These are phyloP conservation scores for Aspergillus sp. DNA, from an alignment of 2,329 filamentous ascomycete species.

Conservation along the genomic window DNA sequence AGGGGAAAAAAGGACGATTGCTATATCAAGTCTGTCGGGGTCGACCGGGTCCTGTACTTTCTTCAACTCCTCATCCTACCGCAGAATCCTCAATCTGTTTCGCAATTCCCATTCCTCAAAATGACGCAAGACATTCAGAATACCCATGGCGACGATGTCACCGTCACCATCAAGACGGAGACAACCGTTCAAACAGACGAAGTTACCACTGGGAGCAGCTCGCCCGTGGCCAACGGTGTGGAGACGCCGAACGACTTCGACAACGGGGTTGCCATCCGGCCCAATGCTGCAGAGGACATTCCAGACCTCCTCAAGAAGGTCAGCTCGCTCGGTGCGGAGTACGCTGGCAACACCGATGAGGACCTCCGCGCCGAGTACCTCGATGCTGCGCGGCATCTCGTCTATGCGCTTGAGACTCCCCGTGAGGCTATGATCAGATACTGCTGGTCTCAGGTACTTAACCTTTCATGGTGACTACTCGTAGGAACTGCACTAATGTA, in stretches of 20 bases:
- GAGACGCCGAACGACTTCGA: constrained; percentile 1
- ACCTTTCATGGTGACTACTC: too few species aligned
- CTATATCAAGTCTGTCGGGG: background rate
- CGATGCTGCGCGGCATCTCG: constrained; percentile 18
- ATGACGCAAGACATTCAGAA: background rate
- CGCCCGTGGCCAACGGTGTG: background rate
- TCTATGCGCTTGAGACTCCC: constrained; percentile 43
- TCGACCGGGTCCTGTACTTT: background rate
- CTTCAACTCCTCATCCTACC: background rate
- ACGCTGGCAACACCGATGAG: constrained; percentile 6
- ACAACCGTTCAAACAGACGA: background rate
- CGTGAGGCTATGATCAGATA: constrained; percentile 52
- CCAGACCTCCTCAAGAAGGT: constrained; percentile 15
- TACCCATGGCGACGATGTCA: background rate
- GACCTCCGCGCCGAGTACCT: constrained; percentile 16
- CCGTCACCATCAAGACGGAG: background rate
- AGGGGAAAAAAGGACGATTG: background rate
- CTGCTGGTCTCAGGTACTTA: constrained; percentile 45
- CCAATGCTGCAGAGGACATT: constrained; percentile 13
- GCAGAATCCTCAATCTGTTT: background rate
- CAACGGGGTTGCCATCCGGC: constrained; percentile 13
- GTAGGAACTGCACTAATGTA: background rate
- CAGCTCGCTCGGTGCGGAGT: constrained; percentile 8
- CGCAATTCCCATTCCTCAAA: background rate
- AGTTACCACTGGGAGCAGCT: background rate